Base-by-base conservation (phyloP, 2,329 filamentous ascomycete species). In the Fusarium sacchari region DNA sequence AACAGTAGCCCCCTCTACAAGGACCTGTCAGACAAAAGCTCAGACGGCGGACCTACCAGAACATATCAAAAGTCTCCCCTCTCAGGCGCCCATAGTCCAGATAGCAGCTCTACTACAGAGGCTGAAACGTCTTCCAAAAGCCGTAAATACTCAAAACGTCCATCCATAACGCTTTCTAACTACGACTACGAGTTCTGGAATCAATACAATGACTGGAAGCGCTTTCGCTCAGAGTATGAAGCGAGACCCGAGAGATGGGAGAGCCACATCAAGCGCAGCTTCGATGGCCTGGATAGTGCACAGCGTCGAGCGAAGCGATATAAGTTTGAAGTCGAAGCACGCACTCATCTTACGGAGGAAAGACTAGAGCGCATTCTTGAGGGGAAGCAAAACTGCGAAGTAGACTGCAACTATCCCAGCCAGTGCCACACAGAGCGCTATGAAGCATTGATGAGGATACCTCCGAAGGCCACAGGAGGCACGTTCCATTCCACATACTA, bases 111-210 rank as follows among this genome's bases (percentile, higher is more conserved):
- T 36, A 36, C 49, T 24, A 22, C 13, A 26, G 22, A 34, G 18
- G 11, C 18, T 17, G 28, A 22, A 30, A 17, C n/a, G 32, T 26
- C 49, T 15, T 18, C 17, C 6, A 24, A 1, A 52, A 20, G 7
- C 13, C 49, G 30, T 3, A 15, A 20, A 52, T 52, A 20, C 49
- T 26, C 49, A 8, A 28, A n/a, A n/a, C 50, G 50, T 2, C 24
- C 26, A 3, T 55, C 32, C 18, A 22, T 15, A 1, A 18, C 26
- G 5, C 20, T 58, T 17, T 26, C 46, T 5, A 47, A 50, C 20
- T 64, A 83, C 52, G 82, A 84, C 73, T 82, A 80, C 60, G 26
- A 15, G 4, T 75, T 73, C 32, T 84, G 82, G 83, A 66, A 60
- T 10, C 50, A 39, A 1, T 71, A 73, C 47, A 79, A 76, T n/a